These are phyloP conservation scores for Cladosporium phlei DNA, from an alignment of 2,329 filamentous ascomycete species.

Conservation along the genomic window DNA sequence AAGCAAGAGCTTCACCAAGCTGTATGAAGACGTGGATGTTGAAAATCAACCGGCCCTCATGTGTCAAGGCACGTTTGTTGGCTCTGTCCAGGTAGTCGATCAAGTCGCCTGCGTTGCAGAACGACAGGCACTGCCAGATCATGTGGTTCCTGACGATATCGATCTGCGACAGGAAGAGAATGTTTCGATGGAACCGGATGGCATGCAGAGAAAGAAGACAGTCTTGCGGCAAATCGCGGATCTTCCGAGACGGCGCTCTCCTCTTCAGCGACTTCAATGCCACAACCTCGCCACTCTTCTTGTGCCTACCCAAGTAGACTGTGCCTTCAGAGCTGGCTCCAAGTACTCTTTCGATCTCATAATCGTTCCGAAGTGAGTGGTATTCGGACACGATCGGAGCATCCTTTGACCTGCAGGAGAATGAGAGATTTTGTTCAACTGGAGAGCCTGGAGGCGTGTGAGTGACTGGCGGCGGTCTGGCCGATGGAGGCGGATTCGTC, in stretches of 20 bases:
- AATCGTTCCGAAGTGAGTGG: no score
- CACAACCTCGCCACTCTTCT: not conserved
- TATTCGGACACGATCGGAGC: no score
- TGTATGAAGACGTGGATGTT: conserved; percentile 21
- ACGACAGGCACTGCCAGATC: conserved; percentile 10
- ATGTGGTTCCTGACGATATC: conserved; percentile 2
- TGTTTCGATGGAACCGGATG: not conserved
- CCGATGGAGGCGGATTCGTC: no score
- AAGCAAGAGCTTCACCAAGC: conserved; percentile 24
- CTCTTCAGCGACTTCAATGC: conserved; percentile 1
- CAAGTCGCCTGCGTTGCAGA: conserved; percentile 22
- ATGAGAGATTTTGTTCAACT: no score
- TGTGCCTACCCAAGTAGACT: not conserved
- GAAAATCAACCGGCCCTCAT: conserved; percentile 7
- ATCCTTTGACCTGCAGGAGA: no score
- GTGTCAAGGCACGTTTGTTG: not conserved
- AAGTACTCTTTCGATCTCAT: not conserved
- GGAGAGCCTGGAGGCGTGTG: no score
- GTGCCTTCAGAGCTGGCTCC: not conserved
- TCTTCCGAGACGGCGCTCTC: not conserved
- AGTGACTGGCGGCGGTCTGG: no score
- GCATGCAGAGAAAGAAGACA: not conserved
- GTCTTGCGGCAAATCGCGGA: not conserved
- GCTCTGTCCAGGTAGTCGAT: conserved; percentile 14
- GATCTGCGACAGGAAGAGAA: conserved; percentile 1